Percentiles rank a stretch among this genome's conserved stretches.
These are phyloP conservation scores for Stereum hirsutum DNA, from an alignment of 1,284 basidiomycete genomes.

Conservation along the genomic window DNA sequence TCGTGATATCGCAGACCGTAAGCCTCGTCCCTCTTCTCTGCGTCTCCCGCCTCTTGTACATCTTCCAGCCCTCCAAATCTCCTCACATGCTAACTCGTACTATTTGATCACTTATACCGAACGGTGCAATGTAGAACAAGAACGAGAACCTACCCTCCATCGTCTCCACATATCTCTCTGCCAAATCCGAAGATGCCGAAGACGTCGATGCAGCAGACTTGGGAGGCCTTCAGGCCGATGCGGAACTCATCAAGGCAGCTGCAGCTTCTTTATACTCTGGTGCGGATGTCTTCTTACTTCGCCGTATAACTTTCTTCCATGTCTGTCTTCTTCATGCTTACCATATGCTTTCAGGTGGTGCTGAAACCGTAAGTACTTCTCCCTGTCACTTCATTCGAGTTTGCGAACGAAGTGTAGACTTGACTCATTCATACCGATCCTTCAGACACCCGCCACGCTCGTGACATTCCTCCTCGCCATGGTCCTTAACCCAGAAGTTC, in stretches of 20 bases:
- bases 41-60: too few species aligned
- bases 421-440: too few species aligned
- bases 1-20: conserved; percentile 23
- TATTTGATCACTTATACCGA: not conserved
- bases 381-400: not conserved
- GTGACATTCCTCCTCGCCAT: conserved; percentile 27
- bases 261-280: conserved; percentile 32
- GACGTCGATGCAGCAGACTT: conserved; percentile 4
- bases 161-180: conserved; percentile 17
- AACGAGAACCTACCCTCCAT: conserved; percentile 18
- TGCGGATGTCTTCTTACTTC: conserved; percentile 5
- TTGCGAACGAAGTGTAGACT: not conserved
- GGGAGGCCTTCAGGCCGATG: conserved; percentile 10
- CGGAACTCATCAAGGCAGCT: conserved; percentile 27
- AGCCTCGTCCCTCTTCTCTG: too few species aligned
- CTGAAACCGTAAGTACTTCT: conserved; percentile 22
- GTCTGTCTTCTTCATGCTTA: too few species aligned
- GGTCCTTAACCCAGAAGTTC: conserved; percentile 23
- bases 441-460: conserved; percentile 19
- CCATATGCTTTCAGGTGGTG: conserved; percentile 14
- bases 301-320: not conserved
- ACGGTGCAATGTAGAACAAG: not conserved
- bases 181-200: conserved; percentile 15
- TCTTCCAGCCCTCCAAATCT: too few species aligned
- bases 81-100: not conserved